A percentile compares a stretch with the other conserved stretches of the same genome.
Evolutionary conservation across 2,329 filamentous ascomycete species (phyloP).

Genomic region (Coniochaeta ligniaria): DNA sequence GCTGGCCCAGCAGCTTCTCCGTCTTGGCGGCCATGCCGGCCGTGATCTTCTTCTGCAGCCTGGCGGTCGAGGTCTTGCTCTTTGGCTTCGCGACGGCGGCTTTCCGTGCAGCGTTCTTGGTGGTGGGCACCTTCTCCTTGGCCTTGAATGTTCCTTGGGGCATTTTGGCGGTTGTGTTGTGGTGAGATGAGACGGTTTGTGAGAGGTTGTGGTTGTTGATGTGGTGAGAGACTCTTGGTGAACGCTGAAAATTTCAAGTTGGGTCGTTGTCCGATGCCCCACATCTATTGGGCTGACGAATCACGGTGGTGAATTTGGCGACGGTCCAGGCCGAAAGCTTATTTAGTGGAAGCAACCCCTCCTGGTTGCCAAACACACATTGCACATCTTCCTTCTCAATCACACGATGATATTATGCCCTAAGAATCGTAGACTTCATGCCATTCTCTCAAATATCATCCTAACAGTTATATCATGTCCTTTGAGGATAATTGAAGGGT

Average conservation of each 20-base stretch:
- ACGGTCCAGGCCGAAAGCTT: neutral
- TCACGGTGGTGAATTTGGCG: neutral
- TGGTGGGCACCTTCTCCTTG: slow-evolving; percentile 26
- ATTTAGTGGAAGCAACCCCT: neutral
- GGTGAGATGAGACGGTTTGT: neutral
- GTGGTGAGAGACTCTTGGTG: neutral
- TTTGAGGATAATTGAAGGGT: no score
- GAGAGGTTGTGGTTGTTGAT: neutral
- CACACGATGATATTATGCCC: no score
- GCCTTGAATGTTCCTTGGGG: slow-evolving; percentile 49
- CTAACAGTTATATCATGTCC: no score
- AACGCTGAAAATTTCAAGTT: neutral
- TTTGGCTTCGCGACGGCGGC: slow-evolving; percentile 42
- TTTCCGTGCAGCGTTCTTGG: slow-evolving; percentile 24
- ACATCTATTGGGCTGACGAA: neutral
- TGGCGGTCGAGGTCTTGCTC: slow-evolving; percentile 37
- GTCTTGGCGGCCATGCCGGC: slow-evolving; percentile 47
- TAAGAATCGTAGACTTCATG: no score
- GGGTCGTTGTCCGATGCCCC: neutral
- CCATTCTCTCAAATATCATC: no score
- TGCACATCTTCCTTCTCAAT: no score
- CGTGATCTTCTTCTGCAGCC: slow-evolving; percentile 46
- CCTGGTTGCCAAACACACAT: no score
- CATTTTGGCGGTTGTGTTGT: slow-evolving; percentile 22
- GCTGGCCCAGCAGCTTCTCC: slow-evolving; percentile 50